phyloP scores from a whole-genome alignment of 345 rosid species.

The Eucalyptus virginea region DNA sequence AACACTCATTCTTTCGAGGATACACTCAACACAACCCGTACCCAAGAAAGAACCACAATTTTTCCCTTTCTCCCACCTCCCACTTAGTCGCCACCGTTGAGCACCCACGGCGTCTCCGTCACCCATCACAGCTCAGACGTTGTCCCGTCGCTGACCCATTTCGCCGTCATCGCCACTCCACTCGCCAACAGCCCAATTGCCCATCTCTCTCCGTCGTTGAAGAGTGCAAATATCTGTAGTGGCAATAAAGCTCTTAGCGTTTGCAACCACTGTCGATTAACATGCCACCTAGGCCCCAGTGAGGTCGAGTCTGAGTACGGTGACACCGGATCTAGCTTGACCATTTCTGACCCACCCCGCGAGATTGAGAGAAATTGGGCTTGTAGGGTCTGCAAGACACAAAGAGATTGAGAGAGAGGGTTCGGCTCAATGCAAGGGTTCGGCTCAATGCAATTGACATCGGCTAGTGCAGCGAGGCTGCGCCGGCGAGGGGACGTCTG shows the following conservation, averaged over 20 bases:
- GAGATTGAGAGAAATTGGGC: neutral
- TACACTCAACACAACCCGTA: neutral
- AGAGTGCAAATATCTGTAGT: neutral
- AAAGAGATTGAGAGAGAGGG: neutral
- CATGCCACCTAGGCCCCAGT: neutral
- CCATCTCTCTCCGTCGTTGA: neutral
- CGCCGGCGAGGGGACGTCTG: neutral
- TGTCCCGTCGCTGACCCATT: neutral
- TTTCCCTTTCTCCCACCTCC: neutral
- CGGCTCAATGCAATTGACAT: neutral
- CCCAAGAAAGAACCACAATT: neutral
- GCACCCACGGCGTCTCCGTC: neutral
- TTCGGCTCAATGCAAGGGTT: neutral
- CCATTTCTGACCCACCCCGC: neutral
- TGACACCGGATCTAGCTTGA: neutral
- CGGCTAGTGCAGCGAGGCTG: neutral
- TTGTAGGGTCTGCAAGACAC: neutral
- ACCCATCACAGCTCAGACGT: neutral
- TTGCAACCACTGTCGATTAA: neutral
- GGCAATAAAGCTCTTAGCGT: neutral
- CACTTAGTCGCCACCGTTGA: neutral
- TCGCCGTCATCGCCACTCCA: neutral
- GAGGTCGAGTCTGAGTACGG: neutral
- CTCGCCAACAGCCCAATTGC: neutral
- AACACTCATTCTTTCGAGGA: neutral